Percentiles rank a stretch among this genome's conserved stretches.
Evolutionary conservation across 805 yeast species (phyloP).

Genomic region (Yarrowia sp.): DNA sequence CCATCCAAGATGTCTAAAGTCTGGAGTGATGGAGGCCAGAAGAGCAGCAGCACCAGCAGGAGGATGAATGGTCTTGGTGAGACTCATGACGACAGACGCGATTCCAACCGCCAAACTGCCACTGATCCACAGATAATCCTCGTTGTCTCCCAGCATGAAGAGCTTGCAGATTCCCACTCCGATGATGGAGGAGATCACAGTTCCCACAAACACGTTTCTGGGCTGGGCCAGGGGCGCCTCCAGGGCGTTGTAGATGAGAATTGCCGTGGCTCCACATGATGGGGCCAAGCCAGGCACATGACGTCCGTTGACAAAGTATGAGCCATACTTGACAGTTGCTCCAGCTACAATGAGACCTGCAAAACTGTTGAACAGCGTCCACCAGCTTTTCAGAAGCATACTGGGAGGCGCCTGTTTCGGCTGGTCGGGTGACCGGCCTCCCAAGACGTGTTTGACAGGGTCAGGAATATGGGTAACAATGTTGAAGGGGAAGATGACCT

Average conservation of each 20-base stretch:
- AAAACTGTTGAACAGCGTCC: slow-evolving; percentile 31
- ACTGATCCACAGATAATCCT: slow-evolving; percentile 51
- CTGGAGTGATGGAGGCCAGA: slow-evolving; percentile 50
- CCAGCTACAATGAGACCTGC: slow-evolving; percentile 34
- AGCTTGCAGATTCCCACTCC: slow-evolving; percentile 56
- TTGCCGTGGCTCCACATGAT: slow-evolving; percentile 56
- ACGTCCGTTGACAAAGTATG: slow-evolving; percentile 29
- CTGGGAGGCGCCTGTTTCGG: not conserved
- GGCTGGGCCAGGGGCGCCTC: slow-evolving; percentile 64
- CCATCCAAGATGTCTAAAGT: slow-evolving; percentile 55
- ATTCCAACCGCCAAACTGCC: slow-evolving; percentile 58
- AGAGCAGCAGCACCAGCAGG: slow-evolving; percentile 72
- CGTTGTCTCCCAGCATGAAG: slow-evolving; percentile 48
- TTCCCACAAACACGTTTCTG: slow-evolving; percentile 55
- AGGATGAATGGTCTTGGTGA: slow-evolving; percentile 60
- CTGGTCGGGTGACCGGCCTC: not conserved
- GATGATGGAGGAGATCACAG: slow-evolving; percentile 49
- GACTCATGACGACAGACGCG: slow-evolving; percentile 51
- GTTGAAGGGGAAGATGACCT: slow-evolving; percentile 11
- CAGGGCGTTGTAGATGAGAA: slow-evolving; percentile 54
- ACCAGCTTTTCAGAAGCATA: slow-evolving; percentile 6
- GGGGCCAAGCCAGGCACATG: slow-evolving; percentile 36
- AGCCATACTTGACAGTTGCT: slow-evolving; percentile 32
- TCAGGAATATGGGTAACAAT: not conserved
- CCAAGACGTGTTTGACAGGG: slow-evolving; percentile 4